Evolutionary conservation across 2,329 filamentous ascomycete species (phyloP), one percentile per base, ranked within the genome.

Genomic region (Aureobasidium vineae): DNA sequence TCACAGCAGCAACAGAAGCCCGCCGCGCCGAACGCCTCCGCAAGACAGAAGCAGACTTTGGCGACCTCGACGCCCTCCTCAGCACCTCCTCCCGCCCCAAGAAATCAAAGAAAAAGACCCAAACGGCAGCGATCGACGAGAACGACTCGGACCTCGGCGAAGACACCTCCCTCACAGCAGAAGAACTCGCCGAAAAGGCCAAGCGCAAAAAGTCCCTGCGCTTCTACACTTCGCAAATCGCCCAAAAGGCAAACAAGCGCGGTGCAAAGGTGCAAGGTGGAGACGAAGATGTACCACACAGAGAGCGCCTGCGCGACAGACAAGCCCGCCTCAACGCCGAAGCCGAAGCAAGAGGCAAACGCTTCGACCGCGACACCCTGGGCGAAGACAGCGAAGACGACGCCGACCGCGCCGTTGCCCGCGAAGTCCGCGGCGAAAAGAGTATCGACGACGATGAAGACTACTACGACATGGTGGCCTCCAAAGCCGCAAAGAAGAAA

Each of bases 161-260:
- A 73, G 92, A 97, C 76, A 89, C 91, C 19, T 80, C 83, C 4
- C 85, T 98, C 67, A 91, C 92, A 64, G 87, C 88, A 13, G 85
- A 88, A 68, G 88, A 94, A 68, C 89, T 91, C 0, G 90, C 90
- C 49, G 91, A 96, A 73, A 99, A 99, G 79, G 90, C 89, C 0
- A 86, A 87, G 68, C 90, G 90, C 77, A 97, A 95, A 83, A 97
- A 96, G 83, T 92, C 87, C 70, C 85, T 99, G 67, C 90, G 92
- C 69, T 99, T 99, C 83, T 99, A 99, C 84, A 98, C 96, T 2
- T 97, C 93, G 3, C 95, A 99, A 76, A 95, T 99, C 70, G 90
- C 91, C 33, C 94, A 98, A 77, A 98, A 97, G 79, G 88, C 91
- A 66, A 96, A 92, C 80, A 93, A 91, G 76, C 91, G 91, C 65